phyloP scores from a whole-genome alignment of 148 eudicot species.

The Simmondsia chinensis region DNA sequence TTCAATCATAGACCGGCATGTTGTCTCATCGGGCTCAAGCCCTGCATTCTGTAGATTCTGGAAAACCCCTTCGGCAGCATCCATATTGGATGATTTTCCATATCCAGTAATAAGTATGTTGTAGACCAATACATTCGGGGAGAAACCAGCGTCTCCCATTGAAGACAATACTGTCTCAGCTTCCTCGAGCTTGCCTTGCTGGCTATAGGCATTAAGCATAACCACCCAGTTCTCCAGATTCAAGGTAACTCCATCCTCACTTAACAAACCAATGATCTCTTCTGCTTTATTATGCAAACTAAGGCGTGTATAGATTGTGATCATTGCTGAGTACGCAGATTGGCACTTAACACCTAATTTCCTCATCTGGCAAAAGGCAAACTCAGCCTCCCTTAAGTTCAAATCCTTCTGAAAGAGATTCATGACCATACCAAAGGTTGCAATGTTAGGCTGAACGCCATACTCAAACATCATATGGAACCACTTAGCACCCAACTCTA shows the following conservation, averaged over 20 bases:
- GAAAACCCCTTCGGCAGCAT: conserved; percentile 43
- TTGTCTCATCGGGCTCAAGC: conserved; percentile 72
- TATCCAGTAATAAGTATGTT: conserved; percentile 82
- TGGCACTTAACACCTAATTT: conserved; percentile 38
- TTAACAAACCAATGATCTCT: conserved; percentile 43
- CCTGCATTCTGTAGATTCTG: conserved; percentile 33
- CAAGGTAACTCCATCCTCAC: conserved; percentile 42
- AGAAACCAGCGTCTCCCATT: conserved; percentile 52
- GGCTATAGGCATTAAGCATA: conserved; percentile 75
- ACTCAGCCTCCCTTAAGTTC: conserved; percentile 72
- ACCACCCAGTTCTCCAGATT: conserved; percentile 87
- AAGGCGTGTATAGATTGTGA: conserved; percentile 77
- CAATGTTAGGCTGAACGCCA: conserved; percentile 70
- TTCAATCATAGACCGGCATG: conserved; percentile 93
- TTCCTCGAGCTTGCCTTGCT: conserved; percentile 71
- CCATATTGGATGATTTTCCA: conserved; percentile 66
- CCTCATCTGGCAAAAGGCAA: conserved; percentile 63
- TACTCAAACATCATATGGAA: conserved; percentile 67
- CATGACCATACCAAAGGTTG: conserved; percentile 95
- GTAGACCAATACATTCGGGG: conserved; percentile 69
- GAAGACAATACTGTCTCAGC: conserved; percentile 49
- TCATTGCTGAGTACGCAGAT: conserved; percentile 87
- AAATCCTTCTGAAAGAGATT: conserved; percentile 66
- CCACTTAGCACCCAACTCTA: conserved; percentile 57
- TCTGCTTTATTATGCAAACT: conserved; percentile 71